A percentile compares a stretch with the other conserved stretches of the same genome.
phyloP scores from a whole-genome alignment of 2,329 filamentous ascomycete genomes.

The Epichloe uncinata region DNA sequence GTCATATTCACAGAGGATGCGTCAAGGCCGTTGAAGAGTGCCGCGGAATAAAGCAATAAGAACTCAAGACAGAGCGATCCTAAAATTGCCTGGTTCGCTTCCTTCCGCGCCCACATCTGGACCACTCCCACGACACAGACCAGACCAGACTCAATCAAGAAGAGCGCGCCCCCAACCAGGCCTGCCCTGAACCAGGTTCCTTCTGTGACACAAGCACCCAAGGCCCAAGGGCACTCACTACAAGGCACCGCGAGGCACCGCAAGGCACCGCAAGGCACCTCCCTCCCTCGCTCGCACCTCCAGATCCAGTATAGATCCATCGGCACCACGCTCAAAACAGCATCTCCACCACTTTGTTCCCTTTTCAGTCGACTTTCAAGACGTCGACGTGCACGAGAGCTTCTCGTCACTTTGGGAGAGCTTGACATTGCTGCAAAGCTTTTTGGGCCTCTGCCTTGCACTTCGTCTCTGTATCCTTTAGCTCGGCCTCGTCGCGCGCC shows the following conservation, averaged over 20 bases:
- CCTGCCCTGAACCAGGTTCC: background rate
- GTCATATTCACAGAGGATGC: conserved; percentile 6
- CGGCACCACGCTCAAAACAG: conserved; percentile 53
- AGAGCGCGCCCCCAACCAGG: conserved; percentile 16
- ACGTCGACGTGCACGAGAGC: conserved; percentile 10
- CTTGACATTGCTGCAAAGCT: conserved; percentile 2
- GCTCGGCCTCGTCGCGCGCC: background rate
- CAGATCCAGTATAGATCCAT: conserved; percentile 54
- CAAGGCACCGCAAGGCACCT: conserved; percentile 33
- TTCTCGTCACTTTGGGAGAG: conserved; percentile 17
- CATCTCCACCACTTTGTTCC: conserved; percentile 45
- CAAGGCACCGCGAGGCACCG: conserved; percentile 28
- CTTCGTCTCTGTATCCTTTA: background rate
- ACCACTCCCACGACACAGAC: conserved; percentile 12
- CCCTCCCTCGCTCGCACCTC: conserved; percentile 36
- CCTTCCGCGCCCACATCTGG: conserved; percentile 17
- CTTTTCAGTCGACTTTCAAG: conserved; percentile 26
- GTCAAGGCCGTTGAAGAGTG: conserved; percentile 5
- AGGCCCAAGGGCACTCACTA: background rate
- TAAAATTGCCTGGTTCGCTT: conserved; percentile 17
- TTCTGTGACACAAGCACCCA: background rate
- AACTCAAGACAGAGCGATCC: conserved; percentile 2
- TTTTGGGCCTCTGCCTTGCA: background rate
- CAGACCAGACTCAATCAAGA: conserved; percentile 24
- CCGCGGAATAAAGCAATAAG: conserved; percentile 8